phyloP scores from a whole-genome alignment of 192 early-diverging fungal species.

The Pilaira anomala region DNA sequence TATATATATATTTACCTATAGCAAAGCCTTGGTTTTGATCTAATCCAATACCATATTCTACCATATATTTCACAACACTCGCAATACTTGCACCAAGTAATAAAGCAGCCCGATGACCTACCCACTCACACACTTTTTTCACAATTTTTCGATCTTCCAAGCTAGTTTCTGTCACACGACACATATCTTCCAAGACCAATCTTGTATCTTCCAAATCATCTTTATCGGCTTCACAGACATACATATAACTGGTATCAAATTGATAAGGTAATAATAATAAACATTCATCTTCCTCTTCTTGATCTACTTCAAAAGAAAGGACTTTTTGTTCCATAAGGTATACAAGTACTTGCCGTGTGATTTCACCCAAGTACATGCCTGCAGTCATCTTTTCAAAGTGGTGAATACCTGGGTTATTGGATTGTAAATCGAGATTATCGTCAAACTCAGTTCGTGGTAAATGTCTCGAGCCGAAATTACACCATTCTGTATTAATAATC shows the following conservation, averaged over 20 bases:
- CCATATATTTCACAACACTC: conserved; percentile 44
- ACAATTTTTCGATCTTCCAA: conserved; percentile 75
- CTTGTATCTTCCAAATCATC: conserved; percentile 56
- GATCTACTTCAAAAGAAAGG: conserved; percentile 43
- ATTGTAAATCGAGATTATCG: conserved; percentile 73
- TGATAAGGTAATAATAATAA: conserved; percentile 62
- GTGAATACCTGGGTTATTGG: conserved; percentile 74
- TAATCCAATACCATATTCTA: conserved; percentile 29
- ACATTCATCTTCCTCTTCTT: conserved; percentile 30
- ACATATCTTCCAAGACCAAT: conserved; percentile 68
- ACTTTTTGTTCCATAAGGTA: conserved; percentile 75
- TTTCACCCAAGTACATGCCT: conserved; percentile 89
- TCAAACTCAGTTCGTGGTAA: conserved; percentile 84
- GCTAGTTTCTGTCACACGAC: conserved; percentile 62
- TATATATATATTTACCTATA: conserved; percentile 24
- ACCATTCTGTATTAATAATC: conserved; percentile 96
- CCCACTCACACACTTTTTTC: conserved; percentile 72
- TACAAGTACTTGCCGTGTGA: conserved; percentile 73
- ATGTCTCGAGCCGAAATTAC: conserved; percentile 73
- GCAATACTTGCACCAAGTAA: conserved; percentile 62
- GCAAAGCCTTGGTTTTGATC: conserved; percentile 28
- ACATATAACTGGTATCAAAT: conserved; percentile 78
- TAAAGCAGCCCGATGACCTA: conserved; percentile 67
- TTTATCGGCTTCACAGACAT: conserved; percentile 66
- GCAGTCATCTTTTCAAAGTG: conserved; percentile 93